Evolutionary conservation across 1,284 basidiomycete genomes (phyloP).

Genomic region (Earliella scabrosa): DNA sequence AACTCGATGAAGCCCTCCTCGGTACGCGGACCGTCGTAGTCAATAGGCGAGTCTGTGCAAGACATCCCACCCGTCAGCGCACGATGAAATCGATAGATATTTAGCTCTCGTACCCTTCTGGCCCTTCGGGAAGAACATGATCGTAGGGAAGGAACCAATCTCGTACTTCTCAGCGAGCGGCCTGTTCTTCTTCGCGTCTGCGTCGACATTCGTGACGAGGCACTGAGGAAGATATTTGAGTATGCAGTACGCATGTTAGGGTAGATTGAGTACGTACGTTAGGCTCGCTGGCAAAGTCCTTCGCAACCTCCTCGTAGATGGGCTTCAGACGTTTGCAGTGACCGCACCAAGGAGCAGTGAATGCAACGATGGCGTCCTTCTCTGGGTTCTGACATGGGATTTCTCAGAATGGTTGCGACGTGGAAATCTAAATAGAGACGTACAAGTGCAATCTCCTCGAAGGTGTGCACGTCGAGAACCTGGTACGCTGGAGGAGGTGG

Average conservation of each 20-base stretch:
- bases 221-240: constrained; percentile 53
- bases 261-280: constrained; percentile 56
- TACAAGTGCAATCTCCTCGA: constrained; percentile 77
- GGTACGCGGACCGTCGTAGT: constrained; percentile 71
- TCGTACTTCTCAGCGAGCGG: constrained; percentile 77
- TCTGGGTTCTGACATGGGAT: constrained; percentile 57
- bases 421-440: constrained; percentile 21
- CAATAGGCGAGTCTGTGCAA: constrained; percentile 51
- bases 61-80: not conserved
- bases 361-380: constrained; percentile 90
- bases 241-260: too few species aligned
- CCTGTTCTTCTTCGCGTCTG: constrained; percentile 83
- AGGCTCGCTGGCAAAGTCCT: constrained; percentile 77
- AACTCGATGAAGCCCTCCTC: constrained; percentile 74
- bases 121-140: constrained; percentile 93
- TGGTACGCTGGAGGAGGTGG: constrained; percentile 79
- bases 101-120: constrained; percentile 10
- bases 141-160: constrained; percentile 83
- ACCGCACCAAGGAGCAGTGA: constrained; percentile 90
- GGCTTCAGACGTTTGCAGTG: constrained; percentile 91
- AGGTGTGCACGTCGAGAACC: constrained; percentile 74
- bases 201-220: constrained; percentile 90
- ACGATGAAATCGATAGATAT: not conserved
- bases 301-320: constrained; percentile 84
- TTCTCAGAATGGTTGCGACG: constrained; percentile 3